Conservation (phyloP, 805 yeast genomes). For the Candida wancherniae region DNA sequence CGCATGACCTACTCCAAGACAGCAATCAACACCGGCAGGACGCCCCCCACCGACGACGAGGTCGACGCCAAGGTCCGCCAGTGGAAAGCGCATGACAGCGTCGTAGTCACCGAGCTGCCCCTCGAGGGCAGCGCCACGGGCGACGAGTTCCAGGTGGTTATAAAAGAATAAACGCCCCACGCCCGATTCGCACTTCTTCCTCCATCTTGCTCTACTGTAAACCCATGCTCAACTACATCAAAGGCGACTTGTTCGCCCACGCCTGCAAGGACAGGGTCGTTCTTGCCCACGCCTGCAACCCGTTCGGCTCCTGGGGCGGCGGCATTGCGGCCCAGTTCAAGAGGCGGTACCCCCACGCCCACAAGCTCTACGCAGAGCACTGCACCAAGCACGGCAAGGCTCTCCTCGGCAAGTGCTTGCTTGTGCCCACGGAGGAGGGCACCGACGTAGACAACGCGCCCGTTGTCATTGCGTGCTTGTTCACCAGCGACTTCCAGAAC, state of each 20-base stretch:
- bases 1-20: constrained; percentile 5
- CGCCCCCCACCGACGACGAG: constrained; percentile 5
- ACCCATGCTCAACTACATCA: constrained; percentile 45
- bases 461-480: constrained; percentile 58
- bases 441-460: constrained; percentile 20
- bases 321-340: constrained; percentile 68
- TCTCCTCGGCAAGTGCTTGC: constrained; percentile 52
- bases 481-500: constrained; percentile 55
- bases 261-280: constrained; percentile 28
- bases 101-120: constrained; percentile 1
- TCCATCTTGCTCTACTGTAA: background rate
- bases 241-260: constrained; percentile 54
- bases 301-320: constrained; percentile 79
- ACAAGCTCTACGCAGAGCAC: constrained; percentile 40
- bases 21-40: constrained; percentile 5
- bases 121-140: constrained; percentile 1
- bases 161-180: constrained; percentile 1
- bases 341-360: constrained; percentile 52
- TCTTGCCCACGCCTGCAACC: constrained; percentile 76
- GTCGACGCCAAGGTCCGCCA: constrained; percentile 1
- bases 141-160: constrained; percentile 4
- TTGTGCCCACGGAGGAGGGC: constrained; percentile 26
- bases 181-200: background rate
- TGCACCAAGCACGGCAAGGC: constrained; percentile 28
- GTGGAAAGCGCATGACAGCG: constrained; percentile 1